Evolutionary conservation across 495 filamentous ascomycete genomes (phyloP).

Genomic region (Cercophora samala): DNA sequence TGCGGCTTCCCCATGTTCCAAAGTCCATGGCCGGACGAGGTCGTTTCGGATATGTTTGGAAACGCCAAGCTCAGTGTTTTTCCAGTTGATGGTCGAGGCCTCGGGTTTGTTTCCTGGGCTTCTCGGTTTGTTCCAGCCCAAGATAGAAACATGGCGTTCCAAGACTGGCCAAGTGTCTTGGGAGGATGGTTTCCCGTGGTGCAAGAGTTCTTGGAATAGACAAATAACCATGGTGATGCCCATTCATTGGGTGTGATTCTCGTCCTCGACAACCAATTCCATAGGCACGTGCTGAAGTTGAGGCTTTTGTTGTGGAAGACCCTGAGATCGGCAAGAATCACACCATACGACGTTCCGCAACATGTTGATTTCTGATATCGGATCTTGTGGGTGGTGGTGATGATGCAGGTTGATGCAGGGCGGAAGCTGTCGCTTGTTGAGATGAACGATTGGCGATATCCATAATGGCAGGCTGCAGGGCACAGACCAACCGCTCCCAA

Average conservation of each 20-base stretch:
- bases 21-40: conserved; percentile 8
- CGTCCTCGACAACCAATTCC: background rate
- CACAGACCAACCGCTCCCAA: background rate
- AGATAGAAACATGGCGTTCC: background rate
- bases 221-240: background rate
- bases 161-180: background rate
- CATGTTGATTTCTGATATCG: background rate
- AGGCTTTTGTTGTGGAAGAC: background rate
- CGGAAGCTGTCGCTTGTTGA: background rate
- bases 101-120: background rate
- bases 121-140: background rate
- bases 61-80: background rate
- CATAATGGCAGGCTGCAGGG: background rate
- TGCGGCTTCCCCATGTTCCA: background rate
- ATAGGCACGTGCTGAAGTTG: background rate
- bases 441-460: background rate
- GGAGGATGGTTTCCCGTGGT: background rate
- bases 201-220: background rate
- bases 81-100: background rate
- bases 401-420: background rate
- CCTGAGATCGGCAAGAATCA: background rate
- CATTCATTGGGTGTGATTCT: background rate
- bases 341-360: background rate
- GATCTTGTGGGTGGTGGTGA: background rate
- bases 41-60: conserved; percentile 19